Percentiles rank a stretch among this genome's conserved stretches.
Conservation (phyloP, 164 flowering plant genomes). For the Chimonanthus salicifolius region DNA sequence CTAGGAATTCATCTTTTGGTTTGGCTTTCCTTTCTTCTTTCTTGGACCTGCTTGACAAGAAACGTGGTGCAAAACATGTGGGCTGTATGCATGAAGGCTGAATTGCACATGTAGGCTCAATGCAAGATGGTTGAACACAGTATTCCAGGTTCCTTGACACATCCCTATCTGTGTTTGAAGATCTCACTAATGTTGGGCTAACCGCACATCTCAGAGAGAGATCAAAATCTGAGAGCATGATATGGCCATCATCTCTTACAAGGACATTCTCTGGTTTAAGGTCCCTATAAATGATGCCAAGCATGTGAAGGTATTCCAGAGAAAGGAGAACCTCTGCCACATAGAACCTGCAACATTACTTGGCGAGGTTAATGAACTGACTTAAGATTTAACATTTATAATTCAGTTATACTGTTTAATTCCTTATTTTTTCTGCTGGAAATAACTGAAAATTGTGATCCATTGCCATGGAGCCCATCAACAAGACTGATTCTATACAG, state of each 20-base stretch:
- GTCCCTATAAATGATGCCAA: conserved; percentile 83
- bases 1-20: conserved; percentile 3
- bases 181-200: conserved; percentile 47
- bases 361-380: neutral
- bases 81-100: conserved; percentile 38
- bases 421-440: neutral
- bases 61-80: conserved; percentile 6
- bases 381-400: no score
- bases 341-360: conserved; percentile 49
- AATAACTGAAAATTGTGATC: neutral
- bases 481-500: neutral
- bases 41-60: conserved; percentile 50
- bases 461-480: neutral
- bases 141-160: neutral
- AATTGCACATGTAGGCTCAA: conserved; percentile 31
- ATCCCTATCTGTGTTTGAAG: conserved; percentile 24
- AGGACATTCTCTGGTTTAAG: conserved; percentile 86
- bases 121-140: conserved; percentile 36
- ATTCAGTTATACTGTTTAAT: neutral
- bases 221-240: conserved; percentile 91
- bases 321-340: conserved; percentile 73
- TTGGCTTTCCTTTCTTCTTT: conserved; percentile 9
- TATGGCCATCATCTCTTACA: conserved; percentile 79
- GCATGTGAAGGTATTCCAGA: conserved; percentile 83
- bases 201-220: conserved; percentile 80